phyloP scores from a whole-genome alignment of 2,329 filamentous ascomycete genomes.

The Ramichloridium luteum region DNA sequence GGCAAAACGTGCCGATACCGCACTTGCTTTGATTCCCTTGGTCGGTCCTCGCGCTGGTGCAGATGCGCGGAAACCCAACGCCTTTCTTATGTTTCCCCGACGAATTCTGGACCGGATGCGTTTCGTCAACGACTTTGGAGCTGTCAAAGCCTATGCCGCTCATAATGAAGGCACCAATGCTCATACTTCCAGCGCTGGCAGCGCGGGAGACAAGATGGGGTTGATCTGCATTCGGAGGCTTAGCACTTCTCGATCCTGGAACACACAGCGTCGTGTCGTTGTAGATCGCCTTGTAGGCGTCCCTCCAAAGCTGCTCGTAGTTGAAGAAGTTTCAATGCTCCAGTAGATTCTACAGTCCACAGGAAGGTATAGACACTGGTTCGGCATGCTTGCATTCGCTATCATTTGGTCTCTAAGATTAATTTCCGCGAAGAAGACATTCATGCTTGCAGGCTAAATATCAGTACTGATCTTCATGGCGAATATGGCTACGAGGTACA shows the following conservation, averaged over 20 bases:
- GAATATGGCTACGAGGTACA: no score
- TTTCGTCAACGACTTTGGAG: not conserved
- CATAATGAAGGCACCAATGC: not conserved
- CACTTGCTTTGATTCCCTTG: no score
- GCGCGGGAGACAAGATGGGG: no score
- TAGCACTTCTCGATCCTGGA: not conserved
- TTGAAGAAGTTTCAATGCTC: slow-evolving; percentile 27
- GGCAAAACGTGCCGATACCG: no score
- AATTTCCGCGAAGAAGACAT: slow-evolving; percentile 18
- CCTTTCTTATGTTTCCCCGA: no score
- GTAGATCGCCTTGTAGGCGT: slow-evolving; percentile 24
- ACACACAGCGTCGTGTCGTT: slow-evolving; percentile 23
- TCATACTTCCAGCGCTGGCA: slow-evolving; percentile 1
- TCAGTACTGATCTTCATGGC: no score
- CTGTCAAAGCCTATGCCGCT: not conserved
- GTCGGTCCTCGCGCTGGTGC: no score
- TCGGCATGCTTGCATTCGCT: slow-evolving; percentile 18
- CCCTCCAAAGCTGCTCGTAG: slow-evolving; percentile 26
- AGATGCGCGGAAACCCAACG: no score
- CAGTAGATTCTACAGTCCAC: slow-evolving; percentile 31
- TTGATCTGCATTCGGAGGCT: not conserved
- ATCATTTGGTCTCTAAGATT: slow-evolving; percentile 31
- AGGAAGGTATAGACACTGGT: slow-evolving; percentile 29
- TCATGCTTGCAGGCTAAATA: no score
- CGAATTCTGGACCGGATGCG: no score